Evolutionary conservation across 2,329 filamentous ascomycete genomes (phyloP), one percentile per base, ranked within the genome.

Genomic region (Gnomoniopsis smithogilvyi): DNA sequence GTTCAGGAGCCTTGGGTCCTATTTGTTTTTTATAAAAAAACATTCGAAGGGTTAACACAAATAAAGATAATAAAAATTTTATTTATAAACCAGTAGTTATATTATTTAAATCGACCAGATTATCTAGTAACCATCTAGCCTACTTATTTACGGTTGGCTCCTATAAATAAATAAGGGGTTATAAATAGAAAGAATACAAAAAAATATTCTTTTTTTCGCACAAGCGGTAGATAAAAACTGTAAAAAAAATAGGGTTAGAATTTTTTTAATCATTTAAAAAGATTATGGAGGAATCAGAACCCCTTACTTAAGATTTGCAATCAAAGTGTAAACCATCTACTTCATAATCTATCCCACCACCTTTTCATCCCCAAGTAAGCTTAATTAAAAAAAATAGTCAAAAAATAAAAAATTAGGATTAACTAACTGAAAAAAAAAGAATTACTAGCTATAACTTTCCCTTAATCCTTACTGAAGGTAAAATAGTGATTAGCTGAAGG

Each of bases 1-100:
- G n/a, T n/a, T n/a, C n/a, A n/a, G n/a, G n/a, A n/a, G n/a, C n/a
- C n/a, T 19, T 43, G 26, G 26, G 8, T 30, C 26, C 26, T 46
- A 46, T 54, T 30, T 54, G 7, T 46, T 45, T 45, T 34, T 33
- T 45, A 30, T 21, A 47, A 33, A 54, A 46, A 46, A 47, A 43
- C 36, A 54, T 46, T 33, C 19, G 19, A 54, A 33, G 26, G 26
- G 41, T 26, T 51, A 24, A 38, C 19, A 38, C 19, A 24, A 21
- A 49, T 49, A 48, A 49, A 41, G 21, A 50, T 49, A 41, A 56
- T 41, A 12, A 49, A 41, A 12, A 49, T 49, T 43, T 50, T 17
- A 22, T 45, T 49, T 56, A 50, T 56, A 56, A 56, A 56, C 33
- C 38, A 56, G 53, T 49, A 56, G 45, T 36, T 49, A 49, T 41